Evolutionary conservation across 2,329 filamentous ascomycete genomes (phyloP).

Genomic region (Neopestalotiopsis sp.): DNA sequence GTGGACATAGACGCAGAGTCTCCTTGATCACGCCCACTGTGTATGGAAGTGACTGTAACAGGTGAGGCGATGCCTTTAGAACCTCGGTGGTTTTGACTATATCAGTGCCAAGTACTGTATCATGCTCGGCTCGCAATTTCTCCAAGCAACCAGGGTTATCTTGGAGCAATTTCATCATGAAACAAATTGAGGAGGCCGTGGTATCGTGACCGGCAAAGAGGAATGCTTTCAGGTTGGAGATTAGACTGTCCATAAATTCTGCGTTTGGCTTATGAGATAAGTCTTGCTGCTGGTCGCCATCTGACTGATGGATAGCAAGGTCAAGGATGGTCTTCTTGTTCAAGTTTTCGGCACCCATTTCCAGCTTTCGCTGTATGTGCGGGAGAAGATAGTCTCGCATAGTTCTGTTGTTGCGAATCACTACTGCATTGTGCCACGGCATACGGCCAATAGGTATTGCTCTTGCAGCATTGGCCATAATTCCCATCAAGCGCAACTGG

Average conservation of each 20-base stretch:
- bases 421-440: constrained; percentile 15
- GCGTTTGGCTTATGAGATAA: background rate
- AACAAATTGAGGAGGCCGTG: constrained; percentile 26
- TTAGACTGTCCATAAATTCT: background rate
- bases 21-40: constrained; percentile 10
- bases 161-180: background rate
- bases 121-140: background rate
- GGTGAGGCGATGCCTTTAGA: background rate
- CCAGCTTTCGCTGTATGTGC: constrained; percentile 24
- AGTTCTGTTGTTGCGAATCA: constrained; percentile 29
- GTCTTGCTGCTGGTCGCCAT: background rate
- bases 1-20: constrained; percentile 1
- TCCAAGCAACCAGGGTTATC: background rate
- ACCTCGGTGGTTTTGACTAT: background rate
- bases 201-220: constrained; percentile 35
- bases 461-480: background rate
- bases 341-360: background rate
- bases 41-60: background rate
- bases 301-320: background rate
- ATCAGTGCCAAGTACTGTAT: background rate
- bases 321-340: background rate
- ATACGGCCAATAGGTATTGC: background rate
- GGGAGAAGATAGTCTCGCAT: constrained; percentile 31
- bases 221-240: constrained; percentile 27
- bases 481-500: background rate